Base-by-base conservation (phyloP, 805 yeast genomes). In the Cephaloascus fragrans region DNA sequence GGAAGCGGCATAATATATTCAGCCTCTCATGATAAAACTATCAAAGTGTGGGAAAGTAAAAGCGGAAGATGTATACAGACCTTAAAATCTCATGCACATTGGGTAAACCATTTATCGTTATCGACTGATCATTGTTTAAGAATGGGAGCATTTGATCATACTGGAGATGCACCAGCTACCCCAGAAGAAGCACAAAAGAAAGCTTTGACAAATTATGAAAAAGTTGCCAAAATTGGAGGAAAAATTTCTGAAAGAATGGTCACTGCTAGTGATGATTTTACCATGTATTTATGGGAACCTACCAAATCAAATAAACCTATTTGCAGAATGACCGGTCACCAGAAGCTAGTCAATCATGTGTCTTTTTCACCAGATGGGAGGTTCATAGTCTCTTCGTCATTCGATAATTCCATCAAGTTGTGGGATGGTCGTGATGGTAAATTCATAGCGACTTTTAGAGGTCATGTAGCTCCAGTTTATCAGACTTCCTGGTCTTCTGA, bases 401-500 rank as follows among this genome's bases (percentile, higher is more conserved):
- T 93, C 55, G 98, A 93, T 57, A 93, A 93, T 57, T 86, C 96
- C 1, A 80, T 93, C 48, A 93, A 93, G 61, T 64, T 93, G 40
- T 93, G 98, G 98, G 96, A 90, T 55, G 97, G 97, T 12, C 64
- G 84, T 47, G 83, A 83, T 42, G 98, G 98, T 31, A 83, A 83
- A 43, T 93, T 89, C 47, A 61, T 93, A 20, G 77, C 95, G 4
- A 87, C 97, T 0, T 77, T 93, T 52, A 69, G 98, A 47, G 98
- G 98, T 2, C 98, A 93, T 57, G 98, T 93, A 42, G 96, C 97
- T 0, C 87, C 97, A 3, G 98, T 93, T 0, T 93, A 93, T 58
- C 97, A 90, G 61, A 87, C 95, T 3, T 86, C 97, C 0, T 93
- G 98, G 98, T 87, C 96, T 3, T 81, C 96, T 1, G 98, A 93